A percentile compares a stretch with the other conserved stretches of the same genome.
Conservation (phyloP, 2,329 filamentous ascomycete genomes). For the Pseudodiploospora longispora region DNA sequence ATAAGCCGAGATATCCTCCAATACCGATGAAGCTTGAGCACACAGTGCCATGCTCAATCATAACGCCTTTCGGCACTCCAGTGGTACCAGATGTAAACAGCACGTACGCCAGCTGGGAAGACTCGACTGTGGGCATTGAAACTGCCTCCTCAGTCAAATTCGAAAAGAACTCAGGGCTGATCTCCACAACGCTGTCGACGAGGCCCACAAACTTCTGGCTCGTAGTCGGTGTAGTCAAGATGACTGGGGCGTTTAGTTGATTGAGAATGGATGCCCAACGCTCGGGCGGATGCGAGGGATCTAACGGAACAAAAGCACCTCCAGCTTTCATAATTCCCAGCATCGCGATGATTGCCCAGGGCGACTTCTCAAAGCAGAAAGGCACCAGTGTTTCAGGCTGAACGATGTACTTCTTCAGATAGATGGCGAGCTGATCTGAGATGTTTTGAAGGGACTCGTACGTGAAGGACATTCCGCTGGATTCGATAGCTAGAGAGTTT, state of each 20-base stretch:
- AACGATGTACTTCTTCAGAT: too few relatives aligned
- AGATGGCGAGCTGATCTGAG: too few relatives aligned
- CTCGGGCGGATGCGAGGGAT: neutral
- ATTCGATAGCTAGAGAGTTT: too few relatives aligned
- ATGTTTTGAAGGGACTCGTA: too few relatives aligned
- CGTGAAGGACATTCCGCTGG: too few relatives aligned
- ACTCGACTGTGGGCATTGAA: too few relatives aligned
- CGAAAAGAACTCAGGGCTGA: too few relatives aligned
- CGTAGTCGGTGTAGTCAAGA: too few relatives aligned
- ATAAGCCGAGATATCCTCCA: neutral
- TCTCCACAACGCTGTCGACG: too few relatives aligned
- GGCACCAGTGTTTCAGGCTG: neutral
- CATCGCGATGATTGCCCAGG: neutral
- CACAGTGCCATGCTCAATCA: conserved; percentile 12
- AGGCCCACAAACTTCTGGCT: too few relatives aligned
- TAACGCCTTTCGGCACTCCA: conserved; percentile 12
- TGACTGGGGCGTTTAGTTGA: neutral
- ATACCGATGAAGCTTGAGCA: conserved; percentile 5
- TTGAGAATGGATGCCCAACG: neutral
- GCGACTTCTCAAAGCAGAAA: neutral
- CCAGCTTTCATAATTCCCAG: neutral
- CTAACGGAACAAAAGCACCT: neutral
- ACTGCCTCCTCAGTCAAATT: too few relatives aligned
- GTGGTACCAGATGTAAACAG: conserved; percentile 16
- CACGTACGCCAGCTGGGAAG: neutral